Base-by-base conservation (phyloP, 495 filamentous ascomycete genomes). In the Daldinia loculata region DNA sequence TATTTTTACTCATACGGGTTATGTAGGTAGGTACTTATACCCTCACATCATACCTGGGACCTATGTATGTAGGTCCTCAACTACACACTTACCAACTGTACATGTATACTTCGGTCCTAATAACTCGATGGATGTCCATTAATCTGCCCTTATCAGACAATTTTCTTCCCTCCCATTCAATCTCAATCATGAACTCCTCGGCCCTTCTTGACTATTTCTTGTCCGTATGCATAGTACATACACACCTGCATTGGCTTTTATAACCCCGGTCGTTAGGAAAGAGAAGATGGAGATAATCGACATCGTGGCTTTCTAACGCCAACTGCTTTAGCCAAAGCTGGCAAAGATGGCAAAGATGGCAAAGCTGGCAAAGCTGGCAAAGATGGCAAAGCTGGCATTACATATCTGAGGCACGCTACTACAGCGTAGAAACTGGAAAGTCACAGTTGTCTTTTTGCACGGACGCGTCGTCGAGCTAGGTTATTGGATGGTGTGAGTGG, bases 181-280 rank as follows among this genome's bases (percentile, higher is more conserved):
- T 61, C 19, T 60, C 53, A 57, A 62, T 55, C 50, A 65, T 62
- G 17, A 61, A 45, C 52, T 66, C 56, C 61, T 73, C 70, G 70
- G 70, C 70, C 70, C 70, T 73, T 69, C 64, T 73, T 60, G 22
- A 66, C 45, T 45, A 60, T 64, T 61, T 73, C 61, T 69, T 38
- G 48, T 53, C 56, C 39, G 56, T 26, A 55, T 66, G 56, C 61
- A 69, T 66, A 67, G 56, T 61, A 66, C 55, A 65, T 69, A 61
- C 61, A 69, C 65, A 55, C 15, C 65, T 55, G 70, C 66, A 69
- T 57, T 69, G 65, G 50, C 12, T 50, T 58, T 43, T 48, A 48
- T n/a, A 62, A 66, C 63, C 70, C 70, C 27, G 61, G 65, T 48
- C 57, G 6, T 48, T 26, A 45, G 19, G 27, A 53, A 62, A 22